Base-by-base conservation (phyloP, 208 protist genomes). In the Trypanosomatidae sp. region DNA sequence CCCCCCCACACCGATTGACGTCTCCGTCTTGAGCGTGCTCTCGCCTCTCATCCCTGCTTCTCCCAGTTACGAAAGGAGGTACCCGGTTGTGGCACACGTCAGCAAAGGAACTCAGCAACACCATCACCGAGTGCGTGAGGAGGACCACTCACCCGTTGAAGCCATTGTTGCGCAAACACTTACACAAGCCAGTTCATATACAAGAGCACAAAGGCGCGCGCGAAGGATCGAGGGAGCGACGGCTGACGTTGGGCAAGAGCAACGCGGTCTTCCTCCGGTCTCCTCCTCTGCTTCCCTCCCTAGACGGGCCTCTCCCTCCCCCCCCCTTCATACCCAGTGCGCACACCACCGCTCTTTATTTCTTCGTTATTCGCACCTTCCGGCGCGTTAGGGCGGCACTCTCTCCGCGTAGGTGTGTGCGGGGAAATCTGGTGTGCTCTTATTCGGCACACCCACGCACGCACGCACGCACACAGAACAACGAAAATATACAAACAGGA, bases 101-200 rank as follows among this genome's bases (percentile, higher is more conserved):
- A n/a, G 30, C 28, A 62, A 22, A 5, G 17, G 8, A 10, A n/a
- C 56, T 4, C 28, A 36, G 56, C 56, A 39, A 9, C 30, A 41
- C 10, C 56, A 41, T 33, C 56, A 41, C 22, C 56, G 56, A 41
- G 30, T 62, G 30, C 15, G 56, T 62, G 56, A 62, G 56, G 56
- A 41, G 30, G 56, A 30, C 56, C 56, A 62, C 56, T 62, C 56
- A 62, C 56, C 56, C 36, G 30, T 62, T 41, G 56, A 41, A 36
- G 56, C 25, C 30, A 39, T 15, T 41, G 56, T 62, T 41, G 56
- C 30, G 56, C 15, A 39, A 62, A 22, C 30, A 62, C 56, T 0
- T 22, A n/a, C 30, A n/a, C 13, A 62, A 62, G 22, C 12, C 30
- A 19, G 56, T 19, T 62, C 30, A 7, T 15, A 22, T 62, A 62